phyloP scores from a whole-genome alignment of 495 filamentous ascomycete genomes.

The Jackrogersella minutella region DNA sequence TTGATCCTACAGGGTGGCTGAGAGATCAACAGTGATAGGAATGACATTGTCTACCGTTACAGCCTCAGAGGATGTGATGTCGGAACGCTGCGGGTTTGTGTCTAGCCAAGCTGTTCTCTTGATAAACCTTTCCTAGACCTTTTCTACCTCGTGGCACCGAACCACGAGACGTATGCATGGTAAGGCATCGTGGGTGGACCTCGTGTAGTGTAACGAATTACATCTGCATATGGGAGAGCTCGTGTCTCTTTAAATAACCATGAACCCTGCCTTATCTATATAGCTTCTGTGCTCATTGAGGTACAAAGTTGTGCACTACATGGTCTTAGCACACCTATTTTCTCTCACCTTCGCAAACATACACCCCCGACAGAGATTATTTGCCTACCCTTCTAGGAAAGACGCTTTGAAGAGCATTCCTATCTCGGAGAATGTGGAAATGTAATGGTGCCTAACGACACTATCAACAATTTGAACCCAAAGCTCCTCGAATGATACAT shows the following conservation, averaged over 20 bases:
- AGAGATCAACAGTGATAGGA: background rate
- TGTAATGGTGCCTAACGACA: background rate
- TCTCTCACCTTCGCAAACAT: background rate
- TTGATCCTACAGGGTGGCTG: background rate
- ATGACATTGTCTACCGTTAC: background rate
- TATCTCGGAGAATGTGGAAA: background rate
- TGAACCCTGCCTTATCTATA: slow-evolving; percentile 30
- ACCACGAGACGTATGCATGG: slow-evolving; percentile 33
- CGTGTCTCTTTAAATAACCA: slow-evolving; percentile 30
- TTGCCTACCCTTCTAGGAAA: background rate
- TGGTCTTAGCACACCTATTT: slow-evolving; percentile 21
- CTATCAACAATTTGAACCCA: background rate
- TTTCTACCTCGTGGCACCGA: slow-evolving; percentile 15
- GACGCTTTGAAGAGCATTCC: background rate
- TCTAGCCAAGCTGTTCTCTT: background rate
- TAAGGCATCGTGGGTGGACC: slow-evolving; percentile 3
- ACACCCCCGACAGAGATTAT: background rate
- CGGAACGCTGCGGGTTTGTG: background rate
- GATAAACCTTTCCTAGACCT: slow-evolving; percentile 2
- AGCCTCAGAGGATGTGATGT: slow-evolving; percentile 1
- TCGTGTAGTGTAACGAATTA: slow-evolving; percentile 32
- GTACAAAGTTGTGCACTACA: slow-evolving; percentile 21
- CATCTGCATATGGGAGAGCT: slow-evolving; percentile 21
- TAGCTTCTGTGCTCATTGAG: slow-evolving; percentile 6
- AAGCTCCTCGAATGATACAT: background rate